Conservation (phyloP, 306 rosid genomes). For the Acacia confusa region DNA sequence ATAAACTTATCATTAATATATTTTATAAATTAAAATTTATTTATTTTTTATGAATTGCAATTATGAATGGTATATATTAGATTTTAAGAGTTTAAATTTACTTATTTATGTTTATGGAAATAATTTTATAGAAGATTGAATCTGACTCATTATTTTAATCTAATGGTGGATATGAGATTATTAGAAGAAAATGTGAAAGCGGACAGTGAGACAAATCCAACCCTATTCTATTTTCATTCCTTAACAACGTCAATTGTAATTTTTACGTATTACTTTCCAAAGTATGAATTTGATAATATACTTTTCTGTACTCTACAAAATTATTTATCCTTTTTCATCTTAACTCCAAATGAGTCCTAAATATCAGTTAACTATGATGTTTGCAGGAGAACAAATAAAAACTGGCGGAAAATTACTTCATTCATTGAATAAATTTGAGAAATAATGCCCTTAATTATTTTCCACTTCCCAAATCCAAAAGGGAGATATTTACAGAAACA, state of each 20-base stretch:
- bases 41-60: no score
- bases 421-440: slow-evolving; percentile 3
- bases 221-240: not conserved
- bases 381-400: not conserved
- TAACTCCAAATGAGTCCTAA: not conserved
- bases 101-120: no score
- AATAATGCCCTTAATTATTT: slow-evolving; percentile 11
- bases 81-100: no score
- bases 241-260: not conserved
- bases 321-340: not conserved
- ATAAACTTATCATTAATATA: no score
- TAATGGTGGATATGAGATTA: no score
- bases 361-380: not conserved
- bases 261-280: not conserved
- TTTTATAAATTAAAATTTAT: no score
- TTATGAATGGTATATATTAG: no score
- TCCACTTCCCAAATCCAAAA: not conserved
- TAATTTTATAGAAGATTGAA: no score
- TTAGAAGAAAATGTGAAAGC: no score
- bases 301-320: not conserved
- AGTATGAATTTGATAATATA: not conserved
- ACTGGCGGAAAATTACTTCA: not conserved
- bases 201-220: no score
- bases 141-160: no score
- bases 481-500: not conserved